Evolutionary conservation across 2,329 filamentous ascomycete genomes (phyloP), one percentile per base, ranked within the genome.

Genomic region (Ophiostoma populinum): DNA sequence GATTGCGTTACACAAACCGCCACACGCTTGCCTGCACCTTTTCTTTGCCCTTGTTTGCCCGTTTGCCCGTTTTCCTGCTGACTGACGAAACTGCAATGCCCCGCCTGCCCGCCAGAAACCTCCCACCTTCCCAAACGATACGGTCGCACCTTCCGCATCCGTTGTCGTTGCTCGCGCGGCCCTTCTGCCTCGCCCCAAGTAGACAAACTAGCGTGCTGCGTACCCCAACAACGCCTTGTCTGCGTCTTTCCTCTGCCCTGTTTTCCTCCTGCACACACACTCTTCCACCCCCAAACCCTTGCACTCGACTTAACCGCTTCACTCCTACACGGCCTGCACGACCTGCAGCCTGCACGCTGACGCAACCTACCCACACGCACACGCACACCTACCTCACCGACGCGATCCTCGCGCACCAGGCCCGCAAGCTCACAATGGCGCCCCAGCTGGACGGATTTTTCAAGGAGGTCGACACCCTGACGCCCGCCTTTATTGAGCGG

Each of bases 371-470:
- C 3, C 9, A 13, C 15, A n/a, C n/a, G n/a, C n/a, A n/a, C 29
- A n/a, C 20, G 24, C 56, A 58, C 45, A 46, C 57, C 12, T 72
- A 73, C 45, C 60, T 72, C 24, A 65, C 64, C 49, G 56, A 63
- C 46, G 55, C 65, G 43, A 52, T 68, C 46, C 61, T 63, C 50
- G 47, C 54, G 32, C 70, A 75, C 47, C 72, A 76, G 65, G 63
- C 68, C 49, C 67, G 61, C 60, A 80, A 73, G 55, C n/a, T n/a
- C n/a, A n/a, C n/a, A n/a, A 93, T 94, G 81, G 82, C 83, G 38
- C 82, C 85, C 42, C 73, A 92, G 56, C 74, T 98, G 47, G 82
- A 94, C 56, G 68, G 76, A 44, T 95, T 80, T 66, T 95, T 94
- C 67, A 75, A 82, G 60, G 75, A 93, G 69, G 83, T 93, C 49